Conservation (phyloP, 495 filamentous ascomycete genomes). For the Haplographium delicatum region DNA sequence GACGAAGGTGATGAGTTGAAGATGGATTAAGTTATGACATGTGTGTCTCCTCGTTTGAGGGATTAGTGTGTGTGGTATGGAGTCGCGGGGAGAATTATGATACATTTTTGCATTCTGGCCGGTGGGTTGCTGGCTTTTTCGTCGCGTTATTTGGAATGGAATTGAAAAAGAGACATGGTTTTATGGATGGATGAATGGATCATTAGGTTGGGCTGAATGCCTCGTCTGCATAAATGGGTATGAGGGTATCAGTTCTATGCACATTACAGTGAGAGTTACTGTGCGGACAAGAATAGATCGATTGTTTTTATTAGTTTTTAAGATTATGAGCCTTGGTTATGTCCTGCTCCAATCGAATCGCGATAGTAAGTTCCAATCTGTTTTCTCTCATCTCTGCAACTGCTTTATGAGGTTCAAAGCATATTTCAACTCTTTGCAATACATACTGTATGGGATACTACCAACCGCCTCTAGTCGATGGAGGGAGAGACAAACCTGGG, state of each 20-base stretch:
- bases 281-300: conserved; percentile 10
- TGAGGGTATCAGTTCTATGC: background rate
- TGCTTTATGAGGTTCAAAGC: no score
- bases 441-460: background rate
- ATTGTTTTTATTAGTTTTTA: conserved; percentile 2
- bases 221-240: background rate
- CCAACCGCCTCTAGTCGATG: background rate
- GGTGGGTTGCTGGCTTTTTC: conserved; percentile 1
- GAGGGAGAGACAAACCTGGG: conserved; percentile 61
- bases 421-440: background rate
- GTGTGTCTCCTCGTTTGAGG: background rate
- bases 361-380: background rate
- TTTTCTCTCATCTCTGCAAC: background rate
- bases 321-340: background rate
- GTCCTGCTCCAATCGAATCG: background rate
- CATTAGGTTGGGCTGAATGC: background rate
- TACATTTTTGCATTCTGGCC: conserved; percentile 1
- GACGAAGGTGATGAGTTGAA: conserved; percentile 17
- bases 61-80: background rate
- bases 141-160: background rate
- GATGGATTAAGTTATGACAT: conserved; percentile 15
- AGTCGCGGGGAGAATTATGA: background rate
- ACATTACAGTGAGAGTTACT: conserved; percentile 5
- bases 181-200: conserved; percentile 7
- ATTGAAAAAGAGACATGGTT: conserved; percentile 2